Conservation (phyloP, 805 yeast species). For the Candida nonsorbophila region DNA sequence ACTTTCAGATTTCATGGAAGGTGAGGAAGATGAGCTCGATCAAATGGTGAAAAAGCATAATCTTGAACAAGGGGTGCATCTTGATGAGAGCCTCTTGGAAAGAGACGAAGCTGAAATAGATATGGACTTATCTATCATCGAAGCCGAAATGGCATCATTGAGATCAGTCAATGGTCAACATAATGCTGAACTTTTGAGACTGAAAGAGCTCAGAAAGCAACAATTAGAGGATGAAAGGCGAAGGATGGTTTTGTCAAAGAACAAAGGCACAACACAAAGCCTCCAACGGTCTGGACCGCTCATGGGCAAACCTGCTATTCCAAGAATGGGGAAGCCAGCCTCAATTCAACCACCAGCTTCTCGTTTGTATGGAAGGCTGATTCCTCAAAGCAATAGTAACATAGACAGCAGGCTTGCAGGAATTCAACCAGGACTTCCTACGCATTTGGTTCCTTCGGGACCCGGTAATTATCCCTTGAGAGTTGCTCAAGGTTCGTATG, state of each 20-base stretch:
- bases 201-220: conserved; percentile 15
- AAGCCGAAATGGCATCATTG: conserved; percentile 36
- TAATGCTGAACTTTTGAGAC: conserved; percentile 19
- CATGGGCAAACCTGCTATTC: conserved; percentile 28
- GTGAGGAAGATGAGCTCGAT: conserved; percentile 35
- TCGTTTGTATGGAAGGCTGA: conserved; percentile 25
- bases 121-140: conserved; percentile 26
- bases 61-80: conserved; percentile 24
- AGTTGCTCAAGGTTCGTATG: conserved; percentile 13
- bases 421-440: conserved; percentile 14
- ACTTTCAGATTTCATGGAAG: conserved; percentile 8
- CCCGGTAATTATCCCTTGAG: conserved; percentile 12
- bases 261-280: neutral
- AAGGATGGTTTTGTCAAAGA: neutral
- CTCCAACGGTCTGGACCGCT: conserved; percentile 16
- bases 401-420: conserved; percentile 18
- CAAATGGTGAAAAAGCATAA: conserved; percentile 30
- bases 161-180: conserved; percentile 36
- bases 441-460: conserved; percentile 15
- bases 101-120: conserved; percentile 12
- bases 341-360: conserved; percentile 41
- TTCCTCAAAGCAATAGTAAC: conserved; percentile 8
- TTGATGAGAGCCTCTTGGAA: conserved; percentile 15
- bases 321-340: conserved; percentile 43
- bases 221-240: conserved; percentile 16